Percentiles rank a stretch among this genome's conserved stretches.
Conservation (phyloP, 2,329 filamentous ascomycete genomes). For the Westerdykella aurantiaca region DNA sequence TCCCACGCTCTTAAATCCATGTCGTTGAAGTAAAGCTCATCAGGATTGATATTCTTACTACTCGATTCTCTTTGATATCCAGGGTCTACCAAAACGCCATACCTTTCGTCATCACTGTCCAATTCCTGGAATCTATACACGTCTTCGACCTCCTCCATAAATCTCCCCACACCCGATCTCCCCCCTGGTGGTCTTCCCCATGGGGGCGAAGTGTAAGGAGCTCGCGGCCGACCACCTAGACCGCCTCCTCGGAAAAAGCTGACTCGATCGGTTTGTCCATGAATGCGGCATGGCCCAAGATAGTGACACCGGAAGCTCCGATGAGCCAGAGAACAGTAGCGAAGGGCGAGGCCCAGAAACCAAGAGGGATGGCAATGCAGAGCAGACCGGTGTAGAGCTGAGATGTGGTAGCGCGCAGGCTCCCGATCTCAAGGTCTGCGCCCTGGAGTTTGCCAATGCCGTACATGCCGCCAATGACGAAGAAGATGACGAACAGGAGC, state of each 20-base stretch:
- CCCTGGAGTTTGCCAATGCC: conserved; percentile 87
- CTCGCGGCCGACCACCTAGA: conserved; percentile 99
- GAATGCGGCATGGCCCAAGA: conserved; percentile 88
- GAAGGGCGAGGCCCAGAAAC: conserved; percentile 79
- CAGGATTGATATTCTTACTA: conserved; percentile 36
- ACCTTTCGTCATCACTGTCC: conserved; percentile 48
- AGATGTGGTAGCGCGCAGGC: conserved; percentile 75
- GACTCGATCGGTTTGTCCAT: conserved; percentile 99
- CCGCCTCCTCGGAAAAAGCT: conserved; percentile 99
- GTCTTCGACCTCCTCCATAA: conserved; percentile 43
- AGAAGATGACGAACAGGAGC: conserved; percentile 85
- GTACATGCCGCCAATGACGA: conserved; percentile 82
- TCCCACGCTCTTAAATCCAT: conserved; percentile 42
- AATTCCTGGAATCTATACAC: conserved; percentile 61
- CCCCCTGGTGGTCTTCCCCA: conserved; percentile 99
- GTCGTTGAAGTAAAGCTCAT: conserved; percentile 46
- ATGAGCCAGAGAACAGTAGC: conserved; percentile 88
- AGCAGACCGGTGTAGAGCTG: conserved; percentile 91
- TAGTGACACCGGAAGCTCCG: conserved; percentile 87
- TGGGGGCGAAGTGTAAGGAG: conserved; percentile 84
- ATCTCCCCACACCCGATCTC: conserved; percentile 48
- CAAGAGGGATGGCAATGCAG: conserved; percentile 75
- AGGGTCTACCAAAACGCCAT: conserved; percentile 41
- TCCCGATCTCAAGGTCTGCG: conserved; percentile 79
- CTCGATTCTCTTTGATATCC: conserved; percentile 29